Evolutionary conservation across 2,329 filamentous ascomycete species (phyloP).

Genomic region (Neofusicoccum sp.): DNA sequence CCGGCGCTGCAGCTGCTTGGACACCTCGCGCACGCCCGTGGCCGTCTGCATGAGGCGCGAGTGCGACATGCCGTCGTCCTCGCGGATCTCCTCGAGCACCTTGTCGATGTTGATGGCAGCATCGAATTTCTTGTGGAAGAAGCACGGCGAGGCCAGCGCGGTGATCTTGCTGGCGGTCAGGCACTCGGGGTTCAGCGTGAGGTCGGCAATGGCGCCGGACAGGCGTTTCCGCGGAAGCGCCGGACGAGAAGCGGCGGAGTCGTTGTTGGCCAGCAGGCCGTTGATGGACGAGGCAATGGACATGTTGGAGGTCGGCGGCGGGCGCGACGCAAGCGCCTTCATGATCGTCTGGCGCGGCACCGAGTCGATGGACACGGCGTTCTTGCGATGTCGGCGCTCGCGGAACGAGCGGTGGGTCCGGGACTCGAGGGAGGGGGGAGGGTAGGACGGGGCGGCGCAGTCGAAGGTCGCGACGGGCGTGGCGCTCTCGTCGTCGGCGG

Average conservation of each 20-base stretch:
- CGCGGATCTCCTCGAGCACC: conserved; percentile 91
- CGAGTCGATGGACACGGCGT: conserved; percentile 61
- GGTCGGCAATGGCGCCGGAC: conserved; percentile 58
- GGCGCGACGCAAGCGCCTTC: conserved; percentile 73
- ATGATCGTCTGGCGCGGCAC: conserved; percentile 80
- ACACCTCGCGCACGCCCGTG: conserved; percentile 91
- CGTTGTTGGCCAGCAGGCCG: conserved; percentile 52
- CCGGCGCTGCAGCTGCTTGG: conserved; percentile 88
- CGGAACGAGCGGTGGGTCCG: conserved; percentile 33
- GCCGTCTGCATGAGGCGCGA: conserved; percentile 94
- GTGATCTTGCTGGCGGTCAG: conserved; percentile 55
- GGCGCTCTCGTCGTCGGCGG: background rate
- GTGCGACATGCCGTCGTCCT: conserved; percentile 87
- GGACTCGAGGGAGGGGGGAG: background rate
- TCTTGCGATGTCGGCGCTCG: conserved; percentile 43
- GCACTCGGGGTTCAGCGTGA: conserved; percentile 51
- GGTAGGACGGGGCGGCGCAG: background rate
- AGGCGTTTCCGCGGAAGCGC: conserved; percentile 56
- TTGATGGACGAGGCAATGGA: conserved; percentile 65
- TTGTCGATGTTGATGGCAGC: conserved; percentile 94
- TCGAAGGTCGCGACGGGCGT: conserved; percentile 5
- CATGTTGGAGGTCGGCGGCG: conserved; percentile 57
- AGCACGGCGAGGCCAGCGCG: conserved; percentile 87
- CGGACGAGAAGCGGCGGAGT: background rate
- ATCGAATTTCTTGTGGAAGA: conserved; percentile 96